Evolutionary conservation across 2,329 filamentous ascomycete genomes (phyloP).

Genomic region (Fusarium sp.): DNA sequence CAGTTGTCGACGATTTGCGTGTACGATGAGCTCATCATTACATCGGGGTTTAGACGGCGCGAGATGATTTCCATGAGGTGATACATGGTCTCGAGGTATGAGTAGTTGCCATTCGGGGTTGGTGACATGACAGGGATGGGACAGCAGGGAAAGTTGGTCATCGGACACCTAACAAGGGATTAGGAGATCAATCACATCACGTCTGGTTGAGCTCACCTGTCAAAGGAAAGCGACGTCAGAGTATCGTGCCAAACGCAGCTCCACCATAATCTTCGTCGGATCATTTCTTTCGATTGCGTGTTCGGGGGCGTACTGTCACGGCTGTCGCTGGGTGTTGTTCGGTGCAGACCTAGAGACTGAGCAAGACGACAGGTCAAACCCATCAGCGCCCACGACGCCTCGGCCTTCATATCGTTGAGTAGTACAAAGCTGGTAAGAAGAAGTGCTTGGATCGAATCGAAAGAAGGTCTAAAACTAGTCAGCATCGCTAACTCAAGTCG

Average conservation of each 20-base stretch:
- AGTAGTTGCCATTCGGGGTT: slow-evolving; percentile 60
- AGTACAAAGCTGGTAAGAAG: slow-evolving; percentile 72
- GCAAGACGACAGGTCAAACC: slow-evolving; percentile 74
- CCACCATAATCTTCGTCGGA: slow-evolving; percentile 71
- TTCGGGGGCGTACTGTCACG: slow-evolving; percentile 58
- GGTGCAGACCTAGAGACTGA: slow-evolving; percentile 72
- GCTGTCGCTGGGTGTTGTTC: slow-evolving; percentile 58
- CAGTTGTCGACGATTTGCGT: slow-evolving; percentile 69
- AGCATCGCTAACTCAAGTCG: not conserved
- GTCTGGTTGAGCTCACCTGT: slow-evolving; percentile 57
- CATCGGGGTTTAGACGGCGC: slow-evolving; percentile 66
- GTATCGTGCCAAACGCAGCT: slow-evolving; percentile 76
- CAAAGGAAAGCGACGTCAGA: slow-evolving; percentile 73
- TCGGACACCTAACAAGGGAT: slow-evolving; percentile 61
- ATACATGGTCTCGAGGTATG: slow-evolving; percentile 75
- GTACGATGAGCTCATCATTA: slow-evolving; percentile 61
- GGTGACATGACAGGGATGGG: slow-evolving; percentile 61
- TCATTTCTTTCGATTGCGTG: slow-evolving; percentile 63
- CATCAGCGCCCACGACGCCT: slow-evolving; percentile 74
- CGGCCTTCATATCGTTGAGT: slow-evolving; percentile 77
- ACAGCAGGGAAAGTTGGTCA: slow-evolving; percentile 70
- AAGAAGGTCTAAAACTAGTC: slow-evolving; percentile 61
- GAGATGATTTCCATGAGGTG: slow-evolving; percentile 72
- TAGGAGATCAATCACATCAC: slow-evolving; percentile 11
- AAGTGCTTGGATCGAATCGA: slow-evolving; percentile 74